phyloP scores from a whole-genome alignment of 2,329 filamentous ascomycete genomes.

The Calonectria crousiana region DNA sequence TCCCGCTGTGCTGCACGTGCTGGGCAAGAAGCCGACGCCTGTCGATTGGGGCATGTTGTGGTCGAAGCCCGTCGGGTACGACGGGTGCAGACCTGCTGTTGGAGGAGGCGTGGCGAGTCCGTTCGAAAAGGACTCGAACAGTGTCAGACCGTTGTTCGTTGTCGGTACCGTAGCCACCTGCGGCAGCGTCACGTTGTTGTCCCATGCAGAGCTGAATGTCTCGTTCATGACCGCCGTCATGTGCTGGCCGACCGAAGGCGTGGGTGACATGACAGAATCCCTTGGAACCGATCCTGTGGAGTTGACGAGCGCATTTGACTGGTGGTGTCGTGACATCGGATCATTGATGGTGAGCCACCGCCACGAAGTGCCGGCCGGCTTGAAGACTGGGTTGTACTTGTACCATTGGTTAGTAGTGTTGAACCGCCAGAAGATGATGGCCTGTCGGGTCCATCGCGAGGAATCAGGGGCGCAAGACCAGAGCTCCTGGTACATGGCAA shows the following conservation, averaged over 20 bases:
- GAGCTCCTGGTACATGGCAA: conserved; percentile 77
- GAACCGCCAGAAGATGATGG: conserved; percentile 74
- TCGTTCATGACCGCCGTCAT: conserved; percentile 69
- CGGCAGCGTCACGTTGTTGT: conserved; percentile 49
- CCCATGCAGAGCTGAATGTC: conserved; percentile 65
- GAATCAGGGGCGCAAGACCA: conserved; percentile 66
- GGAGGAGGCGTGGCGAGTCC: conserved; percentile 70
- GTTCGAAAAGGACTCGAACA: conserved; percentile 64
- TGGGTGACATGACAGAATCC: conserved; percentile 67
- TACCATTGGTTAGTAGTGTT: conserved; percentile 64
- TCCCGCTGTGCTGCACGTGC: conserved; percentile 43
- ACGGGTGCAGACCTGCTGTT: conserved; percentile 62
- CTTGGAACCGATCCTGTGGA: conserved; percentile 49
- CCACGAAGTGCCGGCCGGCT: conserved; percentile 69
- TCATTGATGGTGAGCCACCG: conserved; percentile 72
- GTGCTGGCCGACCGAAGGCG: conserved; percentile 63
- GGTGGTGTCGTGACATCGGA: conserved; percentile 69
- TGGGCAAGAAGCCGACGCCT: conserved; percentile 48
- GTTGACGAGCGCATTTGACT: conserved; percentile 59
- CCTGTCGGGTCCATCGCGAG: conserved; percentile 67
- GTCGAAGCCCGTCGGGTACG: conserved; percentile 62
- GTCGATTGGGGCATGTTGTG: conserved; percentile 46
- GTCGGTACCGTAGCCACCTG: conserved; percentile 51
- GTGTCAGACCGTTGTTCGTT: conserved; percentile 50
- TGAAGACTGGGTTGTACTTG: conserved; percentile 61